Evolutionary conservation across 257 asterid species (phyloP).

Genomic region (Fraxinus quadrangulata): DNA sequence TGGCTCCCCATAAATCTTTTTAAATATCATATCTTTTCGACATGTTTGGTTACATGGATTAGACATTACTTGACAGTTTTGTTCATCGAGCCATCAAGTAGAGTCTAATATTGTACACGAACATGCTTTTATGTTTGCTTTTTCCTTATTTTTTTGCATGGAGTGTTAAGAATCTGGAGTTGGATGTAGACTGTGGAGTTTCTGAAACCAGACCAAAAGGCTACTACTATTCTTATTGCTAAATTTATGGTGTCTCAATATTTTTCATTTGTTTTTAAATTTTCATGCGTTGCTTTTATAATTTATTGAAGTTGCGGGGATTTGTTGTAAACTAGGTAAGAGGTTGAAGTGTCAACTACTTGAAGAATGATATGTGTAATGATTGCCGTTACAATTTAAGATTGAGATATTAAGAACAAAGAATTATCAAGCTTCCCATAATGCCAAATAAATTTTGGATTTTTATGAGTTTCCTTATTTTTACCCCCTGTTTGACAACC

Average conservation of each 20-base stretch:
- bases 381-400: background rate
- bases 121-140: background rate
- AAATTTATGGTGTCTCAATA: background rate
- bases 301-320: too few relatives aligned
- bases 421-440: too few relatives aligned
- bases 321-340: background rate
- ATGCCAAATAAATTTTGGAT: background rate
- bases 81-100: background rate
- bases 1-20: constrained; percentile 24
- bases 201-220: background rate
- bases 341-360: background rate
- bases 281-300: too few relatives aligned
- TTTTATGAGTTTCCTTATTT: background rate
- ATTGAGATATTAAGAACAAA: background rate
- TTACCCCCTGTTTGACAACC: too few relatives aligned
- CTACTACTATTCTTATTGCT: background rate
- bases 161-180: background rate
- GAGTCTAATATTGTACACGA: background rate
- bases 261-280: background rate
- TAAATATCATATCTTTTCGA: background rate
- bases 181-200: background rate
- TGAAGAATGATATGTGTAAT: background rate
- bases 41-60: background rate
- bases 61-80: background rate
- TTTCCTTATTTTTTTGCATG: background rate